Conservation (phyloP, 257 asterid species). For the Petunia secreta region DNA sequence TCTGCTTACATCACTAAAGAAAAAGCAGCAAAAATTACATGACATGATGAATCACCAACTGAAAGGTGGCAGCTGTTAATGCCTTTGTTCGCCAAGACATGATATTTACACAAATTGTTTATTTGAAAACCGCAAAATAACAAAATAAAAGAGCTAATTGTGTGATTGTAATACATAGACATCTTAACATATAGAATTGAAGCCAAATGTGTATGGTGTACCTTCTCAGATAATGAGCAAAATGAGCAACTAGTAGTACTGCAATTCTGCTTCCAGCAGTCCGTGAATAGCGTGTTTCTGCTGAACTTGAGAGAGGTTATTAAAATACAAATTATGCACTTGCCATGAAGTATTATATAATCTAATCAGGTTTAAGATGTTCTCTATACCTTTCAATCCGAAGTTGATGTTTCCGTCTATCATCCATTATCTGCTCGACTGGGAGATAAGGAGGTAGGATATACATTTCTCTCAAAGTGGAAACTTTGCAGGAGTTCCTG, state of each 20-base stretch:
- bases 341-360: too few relatives aligned
- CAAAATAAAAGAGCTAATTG: background rate
- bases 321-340: constrained; percentile 7
- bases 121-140: background rate
- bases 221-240: background rate
- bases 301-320: constrained; percentile 1
- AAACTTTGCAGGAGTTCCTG: constrained; percentile 84
- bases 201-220: constrained; percentile 3
- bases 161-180: constrained; percentile 1
- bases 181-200: background rate
- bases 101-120: background rate
- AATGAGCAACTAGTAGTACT: background rate
- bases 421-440: constrained; percentile 24
- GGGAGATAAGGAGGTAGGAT: background rate
- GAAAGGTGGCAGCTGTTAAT: background rate
- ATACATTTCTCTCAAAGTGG: constrained; percentile 56
- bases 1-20: constrained; percentile 20
- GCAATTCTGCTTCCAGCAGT: constrained; percentile 24
- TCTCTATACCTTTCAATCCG: too few relatives aligned
- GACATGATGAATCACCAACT: background rate
- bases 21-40: constrained; percentile 15
- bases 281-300: background rate
- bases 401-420: too few relatives aligned
- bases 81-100: background rate
- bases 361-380: too few relatives aligned